These are phyloP conservation scores for Schoenoplectus tabernaemontani DNA, from an alignment of 202 grass and related monocot species.

Conservation along the genomic window DNA sequence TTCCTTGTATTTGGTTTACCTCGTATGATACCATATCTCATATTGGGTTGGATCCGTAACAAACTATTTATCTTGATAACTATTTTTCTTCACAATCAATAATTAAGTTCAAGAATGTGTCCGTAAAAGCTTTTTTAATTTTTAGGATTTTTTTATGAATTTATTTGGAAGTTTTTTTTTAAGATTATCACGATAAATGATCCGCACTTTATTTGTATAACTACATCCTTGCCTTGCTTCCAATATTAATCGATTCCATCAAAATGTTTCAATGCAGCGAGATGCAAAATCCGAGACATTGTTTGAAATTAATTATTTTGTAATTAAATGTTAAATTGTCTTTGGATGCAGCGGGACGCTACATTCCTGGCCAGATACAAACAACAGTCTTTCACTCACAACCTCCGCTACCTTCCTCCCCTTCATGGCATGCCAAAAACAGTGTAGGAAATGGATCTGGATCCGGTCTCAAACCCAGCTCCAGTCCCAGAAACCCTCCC, in stretches of 20 bases:
- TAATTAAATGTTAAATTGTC: background rate
- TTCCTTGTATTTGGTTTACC: background rate
- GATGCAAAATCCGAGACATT: background rate
- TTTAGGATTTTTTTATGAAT: no score
- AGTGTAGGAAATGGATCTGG: background rate
- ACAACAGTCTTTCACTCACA: constrained; percentile 18
- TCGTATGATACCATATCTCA: background rate
- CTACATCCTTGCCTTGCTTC: no score
- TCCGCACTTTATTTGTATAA: no score
- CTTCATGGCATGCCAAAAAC: background rate
- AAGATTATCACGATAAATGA: no score
- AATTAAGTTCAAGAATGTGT: no score
- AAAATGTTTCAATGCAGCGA: background rate
- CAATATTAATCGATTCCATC: no score
- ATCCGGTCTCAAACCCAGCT: background rate
- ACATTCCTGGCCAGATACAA: constrained; percentile 25
- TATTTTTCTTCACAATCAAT: no score
- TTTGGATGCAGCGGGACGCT: constrained; percentile 24
- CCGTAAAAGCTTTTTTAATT: no score
- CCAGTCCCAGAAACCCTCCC: background rate
- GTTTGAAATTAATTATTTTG: background rate
- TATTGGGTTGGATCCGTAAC: no score
- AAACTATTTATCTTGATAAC: no score
- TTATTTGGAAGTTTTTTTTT: no score
- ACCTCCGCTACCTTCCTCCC: background rate